These are phyloP conservation scores for Xylaria multiplex DNA, from an alignment of 2,329 filamentous ascomycete genomes.

Conservation along the genomic window DNA sequence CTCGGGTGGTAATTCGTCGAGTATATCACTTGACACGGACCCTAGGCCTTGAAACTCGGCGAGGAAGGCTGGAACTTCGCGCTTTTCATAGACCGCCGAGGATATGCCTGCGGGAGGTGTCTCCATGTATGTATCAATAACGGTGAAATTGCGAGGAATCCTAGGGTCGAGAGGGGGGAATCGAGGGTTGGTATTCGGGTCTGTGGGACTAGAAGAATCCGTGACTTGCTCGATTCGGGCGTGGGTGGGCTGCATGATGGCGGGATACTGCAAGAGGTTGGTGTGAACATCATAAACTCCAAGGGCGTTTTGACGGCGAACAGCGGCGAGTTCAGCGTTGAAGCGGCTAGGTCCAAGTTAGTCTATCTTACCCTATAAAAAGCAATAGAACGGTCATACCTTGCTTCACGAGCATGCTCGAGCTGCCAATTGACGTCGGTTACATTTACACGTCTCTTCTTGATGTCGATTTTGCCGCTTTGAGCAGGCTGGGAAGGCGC, in stretches of 20 bases:
- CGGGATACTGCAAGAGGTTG: slow-evolving; percentile 88
- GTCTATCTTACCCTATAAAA: slow-evolving; percentile 9
- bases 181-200: slow-evolving; percentile 44
- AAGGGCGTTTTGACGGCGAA: slow-evolving; percentile 73
- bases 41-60: slow-evolving; percentile 68
- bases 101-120: slow-evolving; percentile 60
- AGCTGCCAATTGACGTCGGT: slow-evolving; percentile 97
- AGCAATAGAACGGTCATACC: slow-evolving; percentile 62
- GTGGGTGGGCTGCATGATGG: slow-evolving; percentile 88
- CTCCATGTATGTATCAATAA: slow-evolving; percentile 66
- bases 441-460: slow-evolving; percentile 86
- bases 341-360: slow-evolving; percentile 71
- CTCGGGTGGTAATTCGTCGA: slow-evolving; percentile 72
- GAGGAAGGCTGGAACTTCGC: slow-evolving; percentile 59
- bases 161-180: slow-evolving; percentile 62
- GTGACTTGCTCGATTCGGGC: slow-evolving; percentile 80
- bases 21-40: slow-evolving; percentile 72
- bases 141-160: slow-evolving; percentile 65
- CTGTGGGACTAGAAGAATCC: slow-evolving; percentile 43
- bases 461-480: slow-evolving; percentile 80
- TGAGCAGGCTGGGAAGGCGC: slow-evolving; percentile 79
- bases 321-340: slow-evolving; percentile 77
- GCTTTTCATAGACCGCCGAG: slow-evolving; percentile 56
- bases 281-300: slow-evolving; percentile 96
- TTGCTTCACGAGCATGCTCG: slow-evolving; percentile 90